Base-by-base conservation (phyloP, 176 grass and related monocot genomes). In the Eleusine indica region DNA sequence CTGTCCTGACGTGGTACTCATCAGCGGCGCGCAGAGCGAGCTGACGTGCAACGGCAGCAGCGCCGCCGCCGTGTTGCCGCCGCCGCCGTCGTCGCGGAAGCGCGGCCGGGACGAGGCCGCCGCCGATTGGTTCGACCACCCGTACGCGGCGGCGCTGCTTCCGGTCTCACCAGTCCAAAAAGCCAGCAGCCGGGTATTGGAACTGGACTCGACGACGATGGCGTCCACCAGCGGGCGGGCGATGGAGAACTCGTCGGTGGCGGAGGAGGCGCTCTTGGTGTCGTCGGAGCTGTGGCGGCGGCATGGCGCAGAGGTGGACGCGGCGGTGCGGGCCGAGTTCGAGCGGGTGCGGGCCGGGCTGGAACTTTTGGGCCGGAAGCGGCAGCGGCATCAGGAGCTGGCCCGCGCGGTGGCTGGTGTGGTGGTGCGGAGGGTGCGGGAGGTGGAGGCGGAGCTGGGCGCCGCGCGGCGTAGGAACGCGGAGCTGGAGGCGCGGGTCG, bases 161-260 rank as follows among this genome's bases (percentile, higher is more conserved):
- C 86, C 78, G 40, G 70, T 82, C 40, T 84, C 25, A 25, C 25
- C 25, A 25, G 25, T 25, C 25, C 25, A 25, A 25, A 25, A 25
- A 25, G 25, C 25, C 25, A 25, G 25, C 25, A 25, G 25, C 25
- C 25, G 0, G 25, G 25, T 25, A 25, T 25, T 25, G 25, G 25
- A 25, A 25, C 25, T 25, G 25, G 25, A 25, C 25, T 25, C 25
- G 25, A 25, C 25, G 25, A 25, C 25, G 25, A 25, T 25, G 25
- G 21, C 88, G 35, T 93, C 91, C 9, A 89, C 91, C 6, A 91
- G 88, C 40, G 88, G 91, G 0, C 87, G 91, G 1, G 16, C 74
- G 18, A 52, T 25, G 25, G 25, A 25, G 25, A 25, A 25, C 25
- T 25, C 25, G 25, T 25, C 25, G 25, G 25, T 25, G 25, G 25